phyloP scores from a whole-genome alignment of 2,329 filamentous ascomycete genomes.

The Clarireedia sp. region DNA sequence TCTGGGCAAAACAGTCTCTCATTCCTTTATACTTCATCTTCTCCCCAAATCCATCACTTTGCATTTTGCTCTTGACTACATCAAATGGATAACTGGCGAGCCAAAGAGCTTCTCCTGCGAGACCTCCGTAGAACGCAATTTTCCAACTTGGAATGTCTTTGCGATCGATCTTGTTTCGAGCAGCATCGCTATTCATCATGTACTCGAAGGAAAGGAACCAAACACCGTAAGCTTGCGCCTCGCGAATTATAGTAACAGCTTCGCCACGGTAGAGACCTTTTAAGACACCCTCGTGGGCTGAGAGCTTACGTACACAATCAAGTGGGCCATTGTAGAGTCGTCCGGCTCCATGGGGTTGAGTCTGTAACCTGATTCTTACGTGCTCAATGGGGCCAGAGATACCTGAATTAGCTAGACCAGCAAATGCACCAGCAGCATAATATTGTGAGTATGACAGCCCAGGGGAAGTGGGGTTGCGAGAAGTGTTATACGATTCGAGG shows the following conservation, averaged over 20 bases:
- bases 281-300: constrained; percentile 56
- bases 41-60: constrained; percentile 82
- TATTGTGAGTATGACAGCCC: constrained; percentile 76
- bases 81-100: constrained; percentile 90
- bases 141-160: constrained; percentile 76
- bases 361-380: constrained; percentile 90
- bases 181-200: constrained; percentile 85
- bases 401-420: constrained; percentile 80
- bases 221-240: constrained; percentile 88
- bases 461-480: constrained; percentile 30
- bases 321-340: constrained; percentile 76
- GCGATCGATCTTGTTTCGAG: constrained; percentile 66
- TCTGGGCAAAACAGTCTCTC: constrained; percentile 83
- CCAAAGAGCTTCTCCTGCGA: constrained; percentile 93
- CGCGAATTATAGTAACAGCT: constrained; percentile 75
- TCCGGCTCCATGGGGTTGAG: constrained; percentile 79
- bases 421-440: constrained; percentile 84
- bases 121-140: constrained; percentile 82
- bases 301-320: constrained; percentile 85
- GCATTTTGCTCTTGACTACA: constrained; percentile 99
- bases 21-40: constrained; percentile 69
- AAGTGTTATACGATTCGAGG: constrained; percentile 68
- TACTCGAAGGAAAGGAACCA: constrained; percentile 97
- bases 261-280: constrained; percentile 79
- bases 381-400: constrained; percentile 93